Base-by-base conservation (phyloP, 2,329 filamentous ascomycete genomes). In the Microthyrium microscopicum region DNA sequence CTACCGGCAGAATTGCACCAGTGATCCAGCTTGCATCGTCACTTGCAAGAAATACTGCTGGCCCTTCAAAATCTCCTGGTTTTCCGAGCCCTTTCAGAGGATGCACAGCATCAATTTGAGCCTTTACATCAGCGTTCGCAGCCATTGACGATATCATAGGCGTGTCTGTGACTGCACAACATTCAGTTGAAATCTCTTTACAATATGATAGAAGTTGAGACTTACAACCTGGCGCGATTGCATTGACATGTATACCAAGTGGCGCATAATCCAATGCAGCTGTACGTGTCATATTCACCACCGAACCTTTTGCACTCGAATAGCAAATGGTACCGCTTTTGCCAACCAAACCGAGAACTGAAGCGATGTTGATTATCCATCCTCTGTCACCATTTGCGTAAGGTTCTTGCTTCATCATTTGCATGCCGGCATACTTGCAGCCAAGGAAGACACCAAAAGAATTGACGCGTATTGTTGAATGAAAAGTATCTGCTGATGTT, bases 221-320 rank as follows among this genome's bases (percentile, higher is more conserved):
- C 56, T 52, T 45, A 50, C 46, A 69, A 5, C 66, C 67, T 4
- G 67, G 66, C 34, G 64, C 67, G 4, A 70, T 53, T 0, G 63
- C 62, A 41, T 70, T 70, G 21, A 59, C 56, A 39, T 70, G 65
- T 18, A 70, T 65, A 1, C 55, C 48, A 8, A 60, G 44, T 1
- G 45, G 44, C 0, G 59, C 65, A 40, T 64, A 67, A 26, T 70
- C 66, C 22, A 63, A 39, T 0, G 64, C 64, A 0, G 64, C 52
- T 6, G 57, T 49, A 21, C 57, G 54, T 0, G 65, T 70, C 4
- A 69, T 39, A n/a, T 60, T 61, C 3, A 26, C 18, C 4, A 29
- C 9, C 6, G 35, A 26, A 28, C 38, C 35, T n/a, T 39, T 38
- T 8, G 36, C 19, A 17, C 20, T 19, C 18, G 11, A 5, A 27